Evolutionary conservation across 2,329 filamentous ascomycete species (phyloP).

Genomic region (Aspergillus costaricaensis): DNA sequence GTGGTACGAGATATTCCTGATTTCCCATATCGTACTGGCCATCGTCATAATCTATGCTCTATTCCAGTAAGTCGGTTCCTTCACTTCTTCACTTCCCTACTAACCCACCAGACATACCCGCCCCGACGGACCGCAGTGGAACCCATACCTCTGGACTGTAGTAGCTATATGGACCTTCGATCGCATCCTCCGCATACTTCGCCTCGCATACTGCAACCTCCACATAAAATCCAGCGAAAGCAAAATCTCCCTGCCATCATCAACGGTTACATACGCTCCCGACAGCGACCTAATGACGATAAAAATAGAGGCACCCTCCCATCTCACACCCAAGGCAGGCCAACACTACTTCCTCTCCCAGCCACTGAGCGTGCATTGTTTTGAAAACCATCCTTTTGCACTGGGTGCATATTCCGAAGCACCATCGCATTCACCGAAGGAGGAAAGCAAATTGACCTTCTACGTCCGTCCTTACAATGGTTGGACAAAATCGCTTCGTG

Average conservation of each 20-base stretch:
- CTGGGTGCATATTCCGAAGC: constrained; percentile 19
- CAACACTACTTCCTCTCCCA: constrained; percentile 53
- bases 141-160: constrained; percentile 53
- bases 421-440: no score
- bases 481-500: background rate
- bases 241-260: background rate
- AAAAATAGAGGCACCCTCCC: background rate
- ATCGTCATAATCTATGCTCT: constrained; percentile 44
- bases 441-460: constrained; percentile 20
- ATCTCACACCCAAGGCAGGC: constrained; percentile 25
- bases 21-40: constrained; percentile 41
- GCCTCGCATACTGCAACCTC: constrained; percentile 45
- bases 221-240: constrained; percentile 18
- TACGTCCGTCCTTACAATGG: constrained; percentile 36
- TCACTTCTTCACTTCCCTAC: fast-evolving
- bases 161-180: constrained; percentile 52
- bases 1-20: constrained; percentile 46
- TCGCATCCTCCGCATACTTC: constrained; percentile 27
- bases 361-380: constrained; percentile 40
- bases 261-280: background rate
- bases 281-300: background rate
- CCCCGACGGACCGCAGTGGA: constrained; percentile 49
- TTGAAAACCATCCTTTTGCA: constrained; percentile 54
- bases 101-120: constrained; percentile 40
- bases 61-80: constrained; percentile 26